phyloP scores from a whole-genome alignment of 805 yeast genomes.

The Limtongia smithiae region DNA sequence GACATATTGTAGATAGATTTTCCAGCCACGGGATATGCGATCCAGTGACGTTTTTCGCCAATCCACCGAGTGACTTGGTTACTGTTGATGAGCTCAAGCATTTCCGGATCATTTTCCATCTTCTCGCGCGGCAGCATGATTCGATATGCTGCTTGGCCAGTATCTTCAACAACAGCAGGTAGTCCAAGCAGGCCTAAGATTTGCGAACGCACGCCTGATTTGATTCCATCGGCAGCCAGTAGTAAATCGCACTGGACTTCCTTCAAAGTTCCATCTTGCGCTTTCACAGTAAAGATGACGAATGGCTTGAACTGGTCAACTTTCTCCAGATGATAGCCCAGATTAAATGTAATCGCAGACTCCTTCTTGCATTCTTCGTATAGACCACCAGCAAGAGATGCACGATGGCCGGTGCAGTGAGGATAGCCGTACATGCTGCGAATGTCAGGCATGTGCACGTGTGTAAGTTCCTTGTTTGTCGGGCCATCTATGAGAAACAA shows the following conservation, averaged over 20 bases:
- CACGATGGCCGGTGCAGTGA: conserved; percentile 5
- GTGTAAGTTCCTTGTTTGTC: not conserved
- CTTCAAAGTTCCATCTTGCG: not conserved
- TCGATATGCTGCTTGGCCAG: conserved; percentile 14
- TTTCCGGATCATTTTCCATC: conserved; percentile 1
- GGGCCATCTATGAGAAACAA: not conserved
- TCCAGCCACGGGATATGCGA: not conserved
- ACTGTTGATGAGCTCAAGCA: not conserved
- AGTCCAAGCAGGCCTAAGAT: not conserved
- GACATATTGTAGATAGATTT: conserved; percentile 1
- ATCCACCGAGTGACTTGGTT: conserved; percentile 2
- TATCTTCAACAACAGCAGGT: not conserved
- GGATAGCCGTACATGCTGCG: conserved; percentile 1
- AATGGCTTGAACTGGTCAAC: not conserved
- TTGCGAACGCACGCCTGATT: not conserved
- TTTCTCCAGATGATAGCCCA: not conserved
- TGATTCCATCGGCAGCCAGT: conserved; percentile 20
- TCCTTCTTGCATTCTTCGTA: not conserved
- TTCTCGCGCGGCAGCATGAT: not conserved
- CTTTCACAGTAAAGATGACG: not conserved
- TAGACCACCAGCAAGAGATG: not conserved
- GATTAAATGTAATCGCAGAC: not conserved
- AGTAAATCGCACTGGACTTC: conserved; percentile 4
- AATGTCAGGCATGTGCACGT: not conserved
- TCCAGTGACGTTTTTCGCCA: conserved; percentile 2